Percentiles rank a stretch among this genome's conserved stretches.
phyloP scores from a whole-genome alignment of 2,329 filamentous ascomycete species.

The Byssothecium circinans region DNA sequence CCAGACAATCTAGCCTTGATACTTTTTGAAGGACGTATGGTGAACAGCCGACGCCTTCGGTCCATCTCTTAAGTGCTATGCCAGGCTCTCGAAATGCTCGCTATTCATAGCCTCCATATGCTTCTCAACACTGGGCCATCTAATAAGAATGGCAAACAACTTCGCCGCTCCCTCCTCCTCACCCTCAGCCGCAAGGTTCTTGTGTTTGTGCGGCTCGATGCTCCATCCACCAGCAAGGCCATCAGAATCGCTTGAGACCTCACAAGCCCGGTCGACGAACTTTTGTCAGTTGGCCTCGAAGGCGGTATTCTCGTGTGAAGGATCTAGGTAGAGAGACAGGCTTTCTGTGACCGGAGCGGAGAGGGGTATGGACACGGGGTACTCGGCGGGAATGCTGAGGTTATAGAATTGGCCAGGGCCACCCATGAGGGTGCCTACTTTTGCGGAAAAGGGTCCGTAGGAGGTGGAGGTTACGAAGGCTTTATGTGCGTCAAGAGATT shows the following conservation, averaged over 20 bases:
- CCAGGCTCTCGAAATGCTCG: conserved; percentile 48
- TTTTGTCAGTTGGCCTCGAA: conserved; percentile 37
- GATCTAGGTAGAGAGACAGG: conserved; percentile 48
- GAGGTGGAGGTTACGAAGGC: conserved; percentile 41
- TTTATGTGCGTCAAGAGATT: conserved; percentile 42
- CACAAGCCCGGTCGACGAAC: conserved; percentile 41
- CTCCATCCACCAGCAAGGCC: conserved; percentile 44
- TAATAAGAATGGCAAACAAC: conserved; percentile 49
- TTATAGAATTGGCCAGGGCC: conserved; percentile 37
- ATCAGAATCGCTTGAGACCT: conserved; percentile 32
- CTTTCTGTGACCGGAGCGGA: conserved; percentile 55
- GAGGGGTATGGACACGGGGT: conserved; percentile 32
- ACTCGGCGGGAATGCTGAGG: conserved; percentile 28
- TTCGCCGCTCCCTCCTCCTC: conserved; percentile 45
- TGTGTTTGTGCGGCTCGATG: conserved; percentile 29
- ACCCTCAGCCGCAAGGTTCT: conserved; percentile 19
- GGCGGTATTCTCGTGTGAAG: conserved; percentile 24
- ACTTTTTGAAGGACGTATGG: conserved; percentile 26
- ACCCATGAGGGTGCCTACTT: conserved; percentile 31
- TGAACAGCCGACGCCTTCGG: conserved; percentile 48
- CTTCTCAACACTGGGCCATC: conserved; percentile 55
- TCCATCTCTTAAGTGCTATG: conserved; percentile 47
- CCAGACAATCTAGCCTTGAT: background rate
- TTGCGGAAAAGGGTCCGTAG: conserved; percentile 45
- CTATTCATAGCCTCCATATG: conserved; percentile 53